Evolutionary conservation across 345 rosid species (phyloP).

Genomic region (Durio zibethinus): DNA sequence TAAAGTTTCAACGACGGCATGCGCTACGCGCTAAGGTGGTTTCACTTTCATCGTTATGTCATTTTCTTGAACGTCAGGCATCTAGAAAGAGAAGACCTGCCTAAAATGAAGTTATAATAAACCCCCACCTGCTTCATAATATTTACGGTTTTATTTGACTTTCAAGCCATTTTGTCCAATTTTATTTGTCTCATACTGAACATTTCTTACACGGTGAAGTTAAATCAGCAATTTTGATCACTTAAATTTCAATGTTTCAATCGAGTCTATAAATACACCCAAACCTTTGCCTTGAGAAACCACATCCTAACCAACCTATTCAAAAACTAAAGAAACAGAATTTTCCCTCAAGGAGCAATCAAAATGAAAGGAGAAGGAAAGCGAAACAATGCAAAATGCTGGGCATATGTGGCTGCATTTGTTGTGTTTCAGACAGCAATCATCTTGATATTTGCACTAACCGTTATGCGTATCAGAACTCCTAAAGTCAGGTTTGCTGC

Average conservation of each 20-base stretch:
- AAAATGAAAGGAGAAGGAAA: constrained; percentile 5
- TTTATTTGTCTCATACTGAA: neutral
- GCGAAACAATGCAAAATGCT: neutral
- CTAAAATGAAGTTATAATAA: too few relatives aligned
- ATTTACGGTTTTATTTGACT: neutral
- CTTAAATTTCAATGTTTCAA: neutral
- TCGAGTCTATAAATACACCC: neutral
- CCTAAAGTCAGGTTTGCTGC: constrained; percentile 22
- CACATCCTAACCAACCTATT: neutral
- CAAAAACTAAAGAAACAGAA: neutral
- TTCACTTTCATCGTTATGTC: too few relatives aligned
- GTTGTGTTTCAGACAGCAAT: constrained; percentile 4
- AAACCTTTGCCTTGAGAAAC: neutral
- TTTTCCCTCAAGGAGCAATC: neutral
- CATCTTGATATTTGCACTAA: constrained; percentile 19
- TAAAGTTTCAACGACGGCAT: neutral
- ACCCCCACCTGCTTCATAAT: too few relatives aligned
- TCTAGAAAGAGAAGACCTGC: neutral
- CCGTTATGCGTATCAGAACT: constrained; percentile 25
- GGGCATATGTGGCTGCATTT: neutral
- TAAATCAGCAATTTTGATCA: too few relatives aligned
- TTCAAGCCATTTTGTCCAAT: neutral
- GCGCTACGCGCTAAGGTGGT: neutral
- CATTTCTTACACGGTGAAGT: too few relatives aligned
- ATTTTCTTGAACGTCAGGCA: neutral